phyloP scores from a whole-genome alignment of 2,329 filamentous ascomycete species.

The Penicillium expansum region DNA sequence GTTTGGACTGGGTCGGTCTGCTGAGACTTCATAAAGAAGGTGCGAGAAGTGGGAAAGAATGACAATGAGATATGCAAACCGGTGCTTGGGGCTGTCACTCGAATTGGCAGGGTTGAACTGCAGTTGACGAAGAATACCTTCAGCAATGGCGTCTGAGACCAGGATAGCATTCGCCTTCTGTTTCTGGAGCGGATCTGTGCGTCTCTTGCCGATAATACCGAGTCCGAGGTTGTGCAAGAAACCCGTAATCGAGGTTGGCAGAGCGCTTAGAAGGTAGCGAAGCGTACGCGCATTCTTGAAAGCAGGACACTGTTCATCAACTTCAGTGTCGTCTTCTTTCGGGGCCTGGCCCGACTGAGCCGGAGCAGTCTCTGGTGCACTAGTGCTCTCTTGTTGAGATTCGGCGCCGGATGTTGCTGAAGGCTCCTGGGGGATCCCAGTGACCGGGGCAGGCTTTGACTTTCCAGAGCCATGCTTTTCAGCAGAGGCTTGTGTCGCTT shows the following conservation, averaged over 20 bases:
- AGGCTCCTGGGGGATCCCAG: conserved; percentile 21
- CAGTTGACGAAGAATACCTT: conserved; percentile 67
- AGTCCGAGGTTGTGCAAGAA: conserved; percentile 86
- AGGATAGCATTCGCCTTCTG: conserved; percentile 61
- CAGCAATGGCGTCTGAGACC: conserved; percentile 68
- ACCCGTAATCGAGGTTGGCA: conserved; percentile 75
- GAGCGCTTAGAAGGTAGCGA: conserved; percentile 71
- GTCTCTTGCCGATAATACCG: conserved; percentile 71
- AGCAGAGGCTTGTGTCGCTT: conserved; percentile 44
- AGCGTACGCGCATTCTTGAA: conserved; percentile 78
- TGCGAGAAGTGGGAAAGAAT: conserved; percentile 75
- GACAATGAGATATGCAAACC: conserved; percentile 76
- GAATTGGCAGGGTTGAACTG: conserved; percentile 49
- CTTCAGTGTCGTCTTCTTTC: conserved; percentile 23
- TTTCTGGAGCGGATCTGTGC: conserved; percentile 62
- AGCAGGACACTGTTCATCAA: conserved; percentile 36
- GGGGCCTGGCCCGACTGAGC: conserved; percentile 13
- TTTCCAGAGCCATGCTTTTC: conserved; percentile 40
- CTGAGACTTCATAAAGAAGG: conserved; percentile 66
- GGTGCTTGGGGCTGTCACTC: conserved; percentile 57
- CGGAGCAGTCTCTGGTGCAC: conserved; percentile 19
- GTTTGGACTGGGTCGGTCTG: conserved; percentile 51
- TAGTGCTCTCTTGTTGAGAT: conserved; percentile 26
- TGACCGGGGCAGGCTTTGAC: conserved; percentile 38
- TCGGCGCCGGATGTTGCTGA: conserved; percentile 23